Base-by-base conservation (phyloP, 140 eudicot species). In the Anethum foeniculum region DNA sequence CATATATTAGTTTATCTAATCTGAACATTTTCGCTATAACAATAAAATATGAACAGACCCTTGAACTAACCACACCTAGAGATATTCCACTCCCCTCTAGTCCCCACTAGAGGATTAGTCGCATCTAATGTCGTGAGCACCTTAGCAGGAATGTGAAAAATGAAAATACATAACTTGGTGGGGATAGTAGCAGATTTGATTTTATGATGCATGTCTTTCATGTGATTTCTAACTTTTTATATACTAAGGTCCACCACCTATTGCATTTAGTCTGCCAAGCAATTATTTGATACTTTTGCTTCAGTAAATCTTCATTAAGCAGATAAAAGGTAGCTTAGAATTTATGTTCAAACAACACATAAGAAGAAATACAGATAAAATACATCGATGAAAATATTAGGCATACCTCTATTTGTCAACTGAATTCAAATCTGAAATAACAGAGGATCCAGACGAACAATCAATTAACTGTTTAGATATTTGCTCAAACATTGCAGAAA, bases 401-500 rank as follows among this genome's bases (percentile, higher is more conserved):
- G 14, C 44, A 36, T 71, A 71, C 48, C 16, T 71, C 76, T 19
- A 38, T 8, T 16, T 39, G 76, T 39, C 76, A 34, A 71, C 19
- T 36, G 48, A 19, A 71, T 71, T 39, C 30, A 13, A n/a, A 72
- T n/a, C 34, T 21, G 77, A 72, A 39, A 72, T 36, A 38, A 36
- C 25, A 12, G 39, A n/a, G 46, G 16, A 41, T 38, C 49, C 67
- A 65, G 38, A 67, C 10, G 64, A 47, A 67, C 76, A 27, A 44
- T 79, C 77, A 79, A 7, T 30, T 28, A 65, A 71, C n/a, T 14
- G 51, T 16, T 79, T 48, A 83, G 7, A 81, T 15, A 68, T 77
- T 32, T 69, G 79, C 80, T 80, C 54, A 12, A 85, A 30, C 44
- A 62, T 52, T 30, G 81, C 85, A 79, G 78, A 38, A 27, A 80